Conservation (phyloP, 2,329 filamentous ascomycete species). For the Aureobasidium namibiae region DNA sequence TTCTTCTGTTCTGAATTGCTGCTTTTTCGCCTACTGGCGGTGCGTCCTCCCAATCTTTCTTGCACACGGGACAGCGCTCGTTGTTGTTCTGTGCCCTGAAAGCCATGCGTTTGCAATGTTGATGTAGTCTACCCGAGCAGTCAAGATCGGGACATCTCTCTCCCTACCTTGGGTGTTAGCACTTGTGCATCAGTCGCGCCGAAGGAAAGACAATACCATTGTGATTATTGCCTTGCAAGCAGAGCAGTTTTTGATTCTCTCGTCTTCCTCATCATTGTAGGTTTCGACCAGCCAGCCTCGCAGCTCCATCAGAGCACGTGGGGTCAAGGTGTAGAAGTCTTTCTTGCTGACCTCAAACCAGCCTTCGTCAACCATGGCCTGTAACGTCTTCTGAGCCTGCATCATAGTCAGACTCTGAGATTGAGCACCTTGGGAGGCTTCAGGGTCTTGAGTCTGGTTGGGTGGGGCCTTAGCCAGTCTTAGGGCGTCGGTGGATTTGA, state of each 20-base stretch:
- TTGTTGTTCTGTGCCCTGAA: conserved; percentile 56
- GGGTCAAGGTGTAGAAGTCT: conserved; percentile 67
- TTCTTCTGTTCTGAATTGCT: conserved; percentile 16
- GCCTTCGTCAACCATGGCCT: conserved; percentile 63
- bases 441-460: background rate
- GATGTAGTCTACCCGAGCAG: conserved; percentile 66
- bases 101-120: conserved; percentile 65
- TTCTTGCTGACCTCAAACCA: conserved; percentile 72
- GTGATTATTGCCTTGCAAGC: conserved; percentile 89
- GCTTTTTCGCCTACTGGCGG: conserved; percentile 47
- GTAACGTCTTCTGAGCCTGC: conserved; percentile 68
- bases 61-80: conserved; percentile 55
- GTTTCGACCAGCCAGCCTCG: conserved; percentile 75
- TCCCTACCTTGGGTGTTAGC: conserved; percentile 38
- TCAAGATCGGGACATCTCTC: conserved; percentile 63
- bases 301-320: conserved; percentile 77
- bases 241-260: conserved; percentile 74
- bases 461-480: conserved; percentile 43
- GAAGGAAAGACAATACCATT: conserved; percentile 36
- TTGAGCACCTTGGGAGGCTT: background rate
- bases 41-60: conserved; percentile 43
- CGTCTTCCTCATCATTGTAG: conserved; percentile 68
- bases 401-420: conserved; percentile 56
- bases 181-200: background rate
- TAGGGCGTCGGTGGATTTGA: conserved; percentile 70